Base-by-base conservation (phyloP, 495 filamentous ascomycete genomes). In the Penicilliopsis zonata region DNA sequence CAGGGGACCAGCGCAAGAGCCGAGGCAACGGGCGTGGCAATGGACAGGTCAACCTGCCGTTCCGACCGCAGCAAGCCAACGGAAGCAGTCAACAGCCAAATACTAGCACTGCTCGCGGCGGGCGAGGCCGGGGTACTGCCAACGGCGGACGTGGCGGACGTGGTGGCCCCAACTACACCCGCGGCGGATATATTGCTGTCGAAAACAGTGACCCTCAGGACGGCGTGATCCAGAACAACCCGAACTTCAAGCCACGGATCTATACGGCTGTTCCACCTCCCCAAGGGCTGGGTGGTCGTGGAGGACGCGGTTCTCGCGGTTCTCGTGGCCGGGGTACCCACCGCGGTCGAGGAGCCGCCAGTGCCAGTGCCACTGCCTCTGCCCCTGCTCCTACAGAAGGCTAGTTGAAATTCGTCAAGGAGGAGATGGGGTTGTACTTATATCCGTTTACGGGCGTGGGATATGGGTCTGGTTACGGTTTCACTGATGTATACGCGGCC, bases 251-350 rank as follows among this genome's bases (percentile, higher is more conserved):
- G 16, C 70, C 71, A 16, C 66, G 74, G 42, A 63, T 55, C 34
- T 93, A 90, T 45, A 63, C 65, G 20, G 73, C 73, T 31, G 82
- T 88, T 6, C 86, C 90, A 3, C 90, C 90, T 4, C 88, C 88
- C 0, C 53, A 80, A 17, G 70, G 40, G 21, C 42, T 90, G 19
- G 72, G 86, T 39, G 53, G 57, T 14, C 55, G 75, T n/a, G 55
- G 70, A 31, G 61, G 76, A 28, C 60, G 76, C 10, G 59, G 75
- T 5, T 59, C 74, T 15, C 62, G 71, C 4, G 45, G 45, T 29
- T 46, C 30, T 26, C 44, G 44, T 15, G 56, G 55, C 5, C 42
- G 55, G 13, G 51, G 52, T 15, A n/a, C 40, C 12, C 28, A 38
- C 10, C 50, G 52, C 34, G 51, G 50, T 20, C 39, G 46, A 30